Conservation (phyloP, 768 basidiomycete species). For the Macrolepiota albuminosa region DNA sequence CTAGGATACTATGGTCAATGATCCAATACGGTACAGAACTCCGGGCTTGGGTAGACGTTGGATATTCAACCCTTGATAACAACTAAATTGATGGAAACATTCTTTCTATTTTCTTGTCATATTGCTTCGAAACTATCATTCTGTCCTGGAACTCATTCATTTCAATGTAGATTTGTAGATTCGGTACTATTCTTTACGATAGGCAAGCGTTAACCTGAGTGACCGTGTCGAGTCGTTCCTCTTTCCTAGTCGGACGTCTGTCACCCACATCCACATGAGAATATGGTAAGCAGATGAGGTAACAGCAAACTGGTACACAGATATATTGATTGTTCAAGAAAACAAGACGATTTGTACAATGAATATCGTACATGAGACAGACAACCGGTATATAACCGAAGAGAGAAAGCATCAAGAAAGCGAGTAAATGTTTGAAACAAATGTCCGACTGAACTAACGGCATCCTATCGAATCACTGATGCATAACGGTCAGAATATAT, state of each 20-base stretch:
- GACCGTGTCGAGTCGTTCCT: neutral
- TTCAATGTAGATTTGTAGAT: neutral
- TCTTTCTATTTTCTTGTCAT: neutral
- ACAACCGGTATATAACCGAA: neutral
- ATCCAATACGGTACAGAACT: slow-evolving; percentile 55
- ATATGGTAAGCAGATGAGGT: neutral
- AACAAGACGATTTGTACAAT: neutral
- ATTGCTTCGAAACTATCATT: neutral
- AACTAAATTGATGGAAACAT: slow-evolving; percentile 19
- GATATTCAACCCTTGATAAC: slow-evolving; percentile 40
- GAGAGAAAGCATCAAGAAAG: neutral
- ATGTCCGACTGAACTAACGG: neutral
- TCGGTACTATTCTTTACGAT: neutral
- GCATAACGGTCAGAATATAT: neutral
- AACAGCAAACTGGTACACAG: neutral
- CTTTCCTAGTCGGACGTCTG: neutral
- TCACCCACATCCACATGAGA: neutral
- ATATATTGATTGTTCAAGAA: neutral
- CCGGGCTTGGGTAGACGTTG: slow-evolving; percentile 53
- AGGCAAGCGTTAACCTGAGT: neutral
- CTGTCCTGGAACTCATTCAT: neutral
- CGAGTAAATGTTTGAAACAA: neutral
- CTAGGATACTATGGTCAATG: slow-evolving; percentile 46
- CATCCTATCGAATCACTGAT: neutral
- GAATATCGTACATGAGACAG: neutral